Percentiles rank a stretch among this genome's conserved stretches.
Conservation (phyloP, 768 basidiomycete genomes). For the Pisolithus tinctorius region DNA sequence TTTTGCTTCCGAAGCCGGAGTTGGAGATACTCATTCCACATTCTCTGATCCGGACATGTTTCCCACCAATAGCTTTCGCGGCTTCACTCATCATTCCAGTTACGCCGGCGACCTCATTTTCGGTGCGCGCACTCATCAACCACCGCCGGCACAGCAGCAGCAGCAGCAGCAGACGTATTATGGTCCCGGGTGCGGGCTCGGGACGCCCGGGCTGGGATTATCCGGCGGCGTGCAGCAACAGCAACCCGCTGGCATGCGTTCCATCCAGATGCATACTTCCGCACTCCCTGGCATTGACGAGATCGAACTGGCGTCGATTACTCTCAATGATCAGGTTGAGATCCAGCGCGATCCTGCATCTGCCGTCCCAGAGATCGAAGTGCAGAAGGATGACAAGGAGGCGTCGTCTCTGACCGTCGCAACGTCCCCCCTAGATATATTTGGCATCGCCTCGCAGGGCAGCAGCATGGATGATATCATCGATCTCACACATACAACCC, state of each 20-base stretch:
- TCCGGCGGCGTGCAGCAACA: slow-evolving; percentile 41
- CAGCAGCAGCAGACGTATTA: slow-evolving; percentile 30
- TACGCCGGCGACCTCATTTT: slow-evolving; percentile 84
- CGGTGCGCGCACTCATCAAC: slow-evolving; percentile 63
- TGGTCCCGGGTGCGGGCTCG: slow-evolving; percentile 41
- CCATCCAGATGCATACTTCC: slow-evolving; percentile 55
- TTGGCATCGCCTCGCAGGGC: slow-evolving; percentile 32
- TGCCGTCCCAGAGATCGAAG: slow-evolving; percentile 20
- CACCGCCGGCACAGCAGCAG: slow-evolving; percentile 14
- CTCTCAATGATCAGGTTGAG: slow-evolving; percentile 47
- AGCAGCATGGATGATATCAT: slow-evolving; percentile 56
- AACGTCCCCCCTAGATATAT: slow-evolving; percentile 28
- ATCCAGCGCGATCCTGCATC: slow-evolving; percentile 22
- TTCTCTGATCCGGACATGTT: slow-evolving; percentile 63
- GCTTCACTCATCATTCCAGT: slow-evolving; percentile 78
- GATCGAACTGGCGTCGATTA: slow-evolving; percentile 66
- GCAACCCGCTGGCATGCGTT: slow-evolving; percentile 40
- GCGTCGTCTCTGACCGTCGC: slow-evolving; percentile 27
- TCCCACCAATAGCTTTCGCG: slow-evolving; percentile 49
- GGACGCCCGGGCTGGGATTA: slow-evolving; percentile 42
- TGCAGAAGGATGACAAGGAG: slow-evolving; percentile 30
- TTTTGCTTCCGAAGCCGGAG: slow-evolving; percentile 59
- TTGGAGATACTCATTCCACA: slow-evolving; percentile 60
- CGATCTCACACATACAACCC: slow-evolving; percentile 49
- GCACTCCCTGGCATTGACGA: slow-evolving; percentile 64